A percentile compares a stretch with the other conserved stretches of the same genome.
phyloP scores from a whole-genome alignment of 768 basidiomycete genomes.

The Cystofilobasidium capitatum region DNA sequence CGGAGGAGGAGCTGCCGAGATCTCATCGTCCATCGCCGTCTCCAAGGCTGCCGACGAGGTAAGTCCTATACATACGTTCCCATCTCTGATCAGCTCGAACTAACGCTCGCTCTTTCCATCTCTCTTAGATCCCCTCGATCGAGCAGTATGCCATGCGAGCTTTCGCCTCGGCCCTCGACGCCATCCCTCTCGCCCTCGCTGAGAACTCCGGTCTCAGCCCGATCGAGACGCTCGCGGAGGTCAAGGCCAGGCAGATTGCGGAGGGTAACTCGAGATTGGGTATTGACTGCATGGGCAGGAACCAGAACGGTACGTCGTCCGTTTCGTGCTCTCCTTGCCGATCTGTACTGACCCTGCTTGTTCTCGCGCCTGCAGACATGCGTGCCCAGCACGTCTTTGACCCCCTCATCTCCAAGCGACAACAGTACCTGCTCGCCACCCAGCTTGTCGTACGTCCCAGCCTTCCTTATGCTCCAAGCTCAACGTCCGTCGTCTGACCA shows the following conservation, averaged over 20 bases:
- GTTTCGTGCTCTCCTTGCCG: neutral
- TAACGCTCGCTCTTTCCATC: neutral
- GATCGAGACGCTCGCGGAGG: slow-evolving; percentile 91
- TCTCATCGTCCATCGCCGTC: slow-evolving; percentile 87
- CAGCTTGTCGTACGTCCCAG: slow-evolving; percentile 50
- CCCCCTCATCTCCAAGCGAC: slow-evolving; percentile 91
- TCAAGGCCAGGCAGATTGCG: slow-evolving; percentile 81
- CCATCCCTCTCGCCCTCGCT: slow-evolving; percentile 89
- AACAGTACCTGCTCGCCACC: slow-evolving; percentile 94
- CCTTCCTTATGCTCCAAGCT: slow-evolving; percentile 24
- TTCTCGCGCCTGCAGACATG: slow-evolving; percentile 61
- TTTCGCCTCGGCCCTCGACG: slow-evolving; percentile 89
- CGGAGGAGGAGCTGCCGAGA: slow-evolving; percentile 96
- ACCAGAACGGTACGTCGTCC: slow-evolving; percentile 64
- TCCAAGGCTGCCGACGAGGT: slow-evolving; percentile 90
- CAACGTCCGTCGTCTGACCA: neutral
- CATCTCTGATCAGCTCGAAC: slow-evolving; percentile 24
- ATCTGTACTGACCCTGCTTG: neutral
- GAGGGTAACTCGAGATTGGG: slow-evolving; percentile 79
- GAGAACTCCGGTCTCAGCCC: slow-evolving; percentile 96
- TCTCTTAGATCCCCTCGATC: slow-evolving; percentile 74
- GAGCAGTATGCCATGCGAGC: slow-evolving; percentile 99
- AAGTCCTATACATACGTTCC: neutral
- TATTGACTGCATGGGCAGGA: slow-evolving; percentile 80
- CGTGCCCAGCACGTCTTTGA: slow-evolving; percentile 94